phyloP scores from a whole-genome alignment of 192 early-diverging fungal species.

The Podila epicladia region DNA sequence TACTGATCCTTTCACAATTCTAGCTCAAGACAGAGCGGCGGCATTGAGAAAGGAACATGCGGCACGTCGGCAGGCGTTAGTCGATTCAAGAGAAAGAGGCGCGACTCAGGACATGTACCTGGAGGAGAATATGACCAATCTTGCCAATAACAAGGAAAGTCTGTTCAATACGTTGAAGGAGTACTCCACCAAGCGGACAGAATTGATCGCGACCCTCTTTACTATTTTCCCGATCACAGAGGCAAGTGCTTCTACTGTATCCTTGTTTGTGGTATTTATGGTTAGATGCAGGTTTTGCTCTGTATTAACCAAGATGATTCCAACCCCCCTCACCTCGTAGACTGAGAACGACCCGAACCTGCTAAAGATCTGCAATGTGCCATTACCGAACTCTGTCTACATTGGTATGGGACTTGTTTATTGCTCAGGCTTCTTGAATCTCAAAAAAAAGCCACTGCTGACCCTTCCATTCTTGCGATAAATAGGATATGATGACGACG shows the following conservation, averaged over 20 bases:
- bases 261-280: neutral
- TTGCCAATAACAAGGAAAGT: slow-evolving; percentile 53
- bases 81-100: slow-evolving; percentile 47
- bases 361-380: slow-evolving; percentile 58
- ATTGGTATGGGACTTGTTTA: slow-evolving; percentile 19
- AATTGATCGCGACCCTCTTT: slow-evolving; percentile 66
- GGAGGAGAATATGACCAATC: slow-evolving; percentile 56
- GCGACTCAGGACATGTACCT: slow-evolving; percentile 56
- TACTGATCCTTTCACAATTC: neutral
- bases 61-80: slow-evolving; percentile 38
- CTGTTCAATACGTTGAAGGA: slow-evolving; percentile 48
- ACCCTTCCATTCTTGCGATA: neutral
- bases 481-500: slow-evolving; percentile 65
- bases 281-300: neutral
- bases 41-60: slow-evolving; percentile 43
- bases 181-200: slow-evolving; percentile 52
- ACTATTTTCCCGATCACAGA: slow-evolving; percentile 68
- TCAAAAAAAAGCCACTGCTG: neutral
- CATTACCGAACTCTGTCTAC: slow-evolving; percentile 68
- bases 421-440: neutral
- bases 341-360: slow-evolving; percentile 53
- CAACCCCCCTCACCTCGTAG: slow-evolving; percentile 24
- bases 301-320: neutral
- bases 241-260: slow-evolving; percentile 21
- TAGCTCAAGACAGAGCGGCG: slow-evolving; percentile 44